Percentiles rank a stretch among this genome's conserved stretches.
These are phyloP conservation scores for Amesomyces nigricolor DNA, from an alignment of 2,329 filamentous ascomycete species.

Conservation along the genomic window DNA sequence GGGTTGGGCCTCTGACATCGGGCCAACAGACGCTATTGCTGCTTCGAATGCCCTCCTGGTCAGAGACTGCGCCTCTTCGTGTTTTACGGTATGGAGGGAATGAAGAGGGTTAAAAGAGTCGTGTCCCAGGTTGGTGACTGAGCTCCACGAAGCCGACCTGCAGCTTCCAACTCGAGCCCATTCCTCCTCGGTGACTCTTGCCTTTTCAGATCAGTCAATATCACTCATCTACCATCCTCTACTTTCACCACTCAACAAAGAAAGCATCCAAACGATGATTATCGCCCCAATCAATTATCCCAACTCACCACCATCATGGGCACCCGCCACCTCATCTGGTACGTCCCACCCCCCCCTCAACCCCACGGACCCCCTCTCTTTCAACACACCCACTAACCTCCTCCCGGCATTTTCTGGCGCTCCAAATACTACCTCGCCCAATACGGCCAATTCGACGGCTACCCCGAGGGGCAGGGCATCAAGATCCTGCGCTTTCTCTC, in stretches of 20 bases:
- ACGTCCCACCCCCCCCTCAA: no score
- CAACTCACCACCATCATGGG: constrained; percentile 8
- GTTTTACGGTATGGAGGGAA: no score
- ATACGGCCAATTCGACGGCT: constrained; percentile 18
- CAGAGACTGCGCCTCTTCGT: no score
- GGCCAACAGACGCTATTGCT: not conserved
- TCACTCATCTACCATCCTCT: not conserved
- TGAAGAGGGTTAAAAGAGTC: not conserved
- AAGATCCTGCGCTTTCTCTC: constrained; percentile 15
- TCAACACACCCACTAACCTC: not conserved
- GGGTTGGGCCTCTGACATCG: not conserved
- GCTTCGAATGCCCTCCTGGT: not conserved
- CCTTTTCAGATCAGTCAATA: no score
- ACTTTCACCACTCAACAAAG: not conserved
- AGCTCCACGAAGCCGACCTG: no score
- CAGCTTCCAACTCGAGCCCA: no score
- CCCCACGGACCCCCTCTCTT: no score
- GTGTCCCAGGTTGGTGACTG: not conserved
- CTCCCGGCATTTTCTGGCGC: constrained; percentile 16
- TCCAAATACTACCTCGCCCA: constrained; percentile 16
- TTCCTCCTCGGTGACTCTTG: no score
- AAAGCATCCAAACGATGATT: not conserved
- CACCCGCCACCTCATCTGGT: constrained; percentile 15
- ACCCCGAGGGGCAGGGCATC: constrained; percentile 15
- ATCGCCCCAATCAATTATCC: not conserved